Evolutionary conservation across 768 basidiomycete species (phyloP), one percentile per base, ranked within the genome.

Genomic region (Naganishia kalamii): DNA sequence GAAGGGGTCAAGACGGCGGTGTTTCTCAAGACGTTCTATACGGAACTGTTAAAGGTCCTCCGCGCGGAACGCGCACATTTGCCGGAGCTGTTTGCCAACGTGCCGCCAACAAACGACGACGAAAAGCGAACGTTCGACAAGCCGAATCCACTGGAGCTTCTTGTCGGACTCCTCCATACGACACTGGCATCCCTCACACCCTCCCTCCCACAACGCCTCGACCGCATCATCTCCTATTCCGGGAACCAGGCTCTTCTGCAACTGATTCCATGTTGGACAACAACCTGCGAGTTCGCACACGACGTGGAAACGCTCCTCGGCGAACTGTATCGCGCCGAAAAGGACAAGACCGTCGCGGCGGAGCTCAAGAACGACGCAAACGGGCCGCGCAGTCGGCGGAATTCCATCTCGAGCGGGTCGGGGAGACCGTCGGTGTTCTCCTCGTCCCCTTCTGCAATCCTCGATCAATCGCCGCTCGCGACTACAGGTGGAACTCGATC

Each of bases 61-160:
- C 83, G 85, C 40, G 81, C 83, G 12, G 92, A 97, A 76, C 86
- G 88, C 1, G 82, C 85, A 29, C 92, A 98, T 71, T 97, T 97
- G 76, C 0, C 40, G 13, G 27, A 23, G 12, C 27, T 57, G 21
- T 5, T 35, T 32, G 54, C 54, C 4, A 35, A 57, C 11, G 30
- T 40, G 17, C 12, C 54, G 17, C 11, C 35, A 10, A 17, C 21
- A 3, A n/a, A 21, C 21, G 54, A n/a, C 37, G 54, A 40, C 19
- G 11, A 19, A 33, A 37, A 23, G 33, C 23, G 23, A 23, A 4
- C 37, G 17, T 40, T 37, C 3, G 54, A 41, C 6, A 57, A 37
- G 27, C 13, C 23, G 35, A 35, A 94, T 72, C 88, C 92, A 8
- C 82, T 84, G 57, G 75, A 80, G 32, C 88, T 88, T 0, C 82